phyloP scores from a whole-genome alignment of 139 green algal species.

The Raphidocelis subcapitata region DNA sequence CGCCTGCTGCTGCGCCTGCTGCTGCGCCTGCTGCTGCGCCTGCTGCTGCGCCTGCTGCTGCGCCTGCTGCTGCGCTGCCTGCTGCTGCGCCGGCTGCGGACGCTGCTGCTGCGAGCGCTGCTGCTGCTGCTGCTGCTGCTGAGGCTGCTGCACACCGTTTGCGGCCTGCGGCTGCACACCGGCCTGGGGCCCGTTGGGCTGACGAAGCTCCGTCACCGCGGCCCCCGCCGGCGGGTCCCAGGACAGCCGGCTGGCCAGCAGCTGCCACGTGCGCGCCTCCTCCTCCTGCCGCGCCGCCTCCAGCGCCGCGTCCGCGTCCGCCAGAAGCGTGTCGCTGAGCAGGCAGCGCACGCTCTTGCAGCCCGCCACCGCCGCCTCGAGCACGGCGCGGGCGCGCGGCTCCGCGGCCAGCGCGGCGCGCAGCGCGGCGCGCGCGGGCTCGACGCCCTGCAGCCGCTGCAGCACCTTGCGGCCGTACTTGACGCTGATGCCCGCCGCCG shows the following conservation, averaged over 20 bases:
- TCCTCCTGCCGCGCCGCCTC: background rate
- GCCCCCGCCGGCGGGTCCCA: background rate
- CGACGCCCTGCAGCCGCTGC: slow-evolving; percentile 37
- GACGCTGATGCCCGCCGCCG: slow-evolving; percentile 36
- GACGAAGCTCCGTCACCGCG: background rate
- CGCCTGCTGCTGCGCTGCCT: slow-evolving; percentile 2
- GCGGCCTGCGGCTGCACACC: background rate
- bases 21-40: background rate
- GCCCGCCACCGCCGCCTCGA: slow-evolving; percentile 28
- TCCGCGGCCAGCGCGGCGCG: slow-evolving; percentile 4
- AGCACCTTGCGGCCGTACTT: slow-evolving; percentile 53
- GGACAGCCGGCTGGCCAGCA: background rate
- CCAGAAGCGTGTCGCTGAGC: slow-evolving; percentile 23
- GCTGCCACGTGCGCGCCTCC: background rate
- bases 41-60: background rate
- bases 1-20: slow-evolving; percentile 19
- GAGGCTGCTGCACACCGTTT: background rate
- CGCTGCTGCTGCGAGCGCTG: slow-evolving; percentile 2
- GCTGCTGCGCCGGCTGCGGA: background rate
- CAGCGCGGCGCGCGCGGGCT: slow-evolving; percentile 21
- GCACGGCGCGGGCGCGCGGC: background rate
- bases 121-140: background rate
- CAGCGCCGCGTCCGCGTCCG: background rate
- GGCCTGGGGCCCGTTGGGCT: background rate
- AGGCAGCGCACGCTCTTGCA: slow-evolving; percentile 30